Base-by-base conservation (phyloP, 2,329 filamentous ascomycete species). In the Fusarium goolgardi region DNA sequence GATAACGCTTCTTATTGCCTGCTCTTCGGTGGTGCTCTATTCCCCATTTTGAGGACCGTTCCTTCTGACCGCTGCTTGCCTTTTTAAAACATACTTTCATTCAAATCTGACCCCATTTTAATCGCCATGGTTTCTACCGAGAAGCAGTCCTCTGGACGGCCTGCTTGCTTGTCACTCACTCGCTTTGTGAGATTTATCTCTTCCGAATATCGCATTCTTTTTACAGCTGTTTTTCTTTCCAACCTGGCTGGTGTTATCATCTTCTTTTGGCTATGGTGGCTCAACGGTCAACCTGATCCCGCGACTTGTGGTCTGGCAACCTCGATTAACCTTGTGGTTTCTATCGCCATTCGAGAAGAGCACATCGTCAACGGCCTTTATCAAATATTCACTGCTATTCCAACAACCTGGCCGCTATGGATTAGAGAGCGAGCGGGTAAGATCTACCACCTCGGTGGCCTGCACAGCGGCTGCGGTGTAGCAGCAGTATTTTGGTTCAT, bases 301-400 rank as follows among this genome's bases (percentile, higher is more conserved):
- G 35, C 75, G 32, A 83, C 82, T 32, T 78, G 73, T 71, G 74
- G 70, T 60, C 78, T 39, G 59, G 73, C 41, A 58, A 76, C 79
- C 0, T 78, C 81, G 32, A 73, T 78, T 41, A 85, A 85, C 67
- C 78, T 85, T 21, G 67, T 80, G 7, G 71, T 80, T 10, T 77
- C 82, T 10, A 78, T 84, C 9, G 72, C 82, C 43, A 80, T 84
- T 59, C 79, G 83, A 13, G 82, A 85, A 66, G 82, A 84, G n/a
- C 76, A 81, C 58, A 75, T 84, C 52, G 76, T 85, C 69, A 85
- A 85, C 66, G 67, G 75, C 5, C 69, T 85, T 6, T 85, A 81
- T 71, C 57, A 43, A 21, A 60, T 81, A 55, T 77, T 76, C 53
- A 80, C 76, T 21, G 78, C 76, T 15, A 71, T 84, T 15, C 75